Percentiles rank a stretch among this genome's conserved stretches.
Evolutionary conservation across 495 filamentous ascomycete genomes (phyloP).

Genomic region (Neurospora intermedia): DNA sequence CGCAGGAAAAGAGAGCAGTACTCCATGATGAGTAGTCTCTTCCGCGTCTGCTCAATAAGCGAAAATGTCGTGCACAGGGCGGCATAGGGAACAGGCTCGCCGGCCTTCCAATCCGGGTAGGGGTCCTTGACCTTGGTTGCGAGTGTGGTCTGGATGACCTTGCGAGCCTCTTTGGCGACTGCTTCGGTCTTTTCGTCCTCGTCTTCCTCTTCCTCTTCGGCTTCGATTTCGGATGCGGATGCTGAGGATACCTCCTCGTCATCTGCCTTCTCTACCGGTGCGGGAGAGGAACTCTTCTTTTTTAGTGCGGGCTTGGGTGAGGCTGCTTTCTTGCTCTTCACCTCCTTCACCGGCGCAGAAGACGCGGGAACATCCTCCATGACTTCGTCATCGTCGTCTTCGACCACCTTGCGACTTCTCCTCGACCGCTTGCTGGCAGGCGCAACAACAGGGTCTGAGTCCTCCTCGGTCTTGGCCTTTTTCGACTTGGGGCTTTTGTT

Average conservation of each 20-base stretch:
- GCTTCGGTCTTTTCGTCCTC: conserved; percentile 71
- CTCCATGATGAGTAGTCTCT: conserved; percentile 73
- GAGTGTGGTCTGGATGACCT: conserved; percentile 74
- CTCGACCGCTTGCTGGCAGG: conserved; percentile 44
- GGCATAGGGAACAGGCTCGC: conserved; percentile 84
- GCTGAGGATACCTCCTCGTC: conserved; percentile 40
- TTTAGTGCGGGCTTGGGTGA: conserved; percentile 8
- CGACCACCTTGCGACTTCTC: conserved; percentile 25
- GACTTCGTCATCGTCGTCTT: conserved; percentile 33
- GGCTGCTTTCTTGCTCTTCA: conserved; percentile 13
- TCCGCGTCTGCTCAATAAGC: conserved; percentile 84
- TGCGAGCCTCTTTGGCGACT: conserved; percentile 61
- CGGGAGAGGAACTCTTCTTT: conserved; percentile 12
- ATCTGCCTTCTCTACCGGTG: conserved; percentile 15
- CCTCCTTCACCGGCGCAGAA: conserved; percentile 7
- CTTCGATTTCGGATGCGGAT: conserved; percentile 41
- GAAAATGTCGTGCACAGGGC: conserved; percentile 93
- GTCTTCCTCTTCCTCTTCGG: conserved; percentile 43
- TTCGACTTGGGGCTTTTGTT: conserved; percentile 8
- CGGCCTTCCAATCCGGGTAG: conserved; percentile 88
- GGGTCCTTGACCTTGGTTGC: conserved; percentile 57
- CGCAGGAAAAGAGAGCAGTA: conserved; percentile 85
- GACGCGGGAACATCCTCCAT: conserved; percentile 24
- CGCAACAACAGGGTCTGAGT: conserved; percentile 38
- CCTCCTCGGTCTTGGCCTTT: conserved; percentile 22